Percentiles rank a stretch among this genome's conserved stretches.
These are phyloP conservation scores for Ceratocystis diversiconidia DNA, from an alignment of 2,329 filamentous ascomycete genomes.

Conservation along the genomic window DNA sequence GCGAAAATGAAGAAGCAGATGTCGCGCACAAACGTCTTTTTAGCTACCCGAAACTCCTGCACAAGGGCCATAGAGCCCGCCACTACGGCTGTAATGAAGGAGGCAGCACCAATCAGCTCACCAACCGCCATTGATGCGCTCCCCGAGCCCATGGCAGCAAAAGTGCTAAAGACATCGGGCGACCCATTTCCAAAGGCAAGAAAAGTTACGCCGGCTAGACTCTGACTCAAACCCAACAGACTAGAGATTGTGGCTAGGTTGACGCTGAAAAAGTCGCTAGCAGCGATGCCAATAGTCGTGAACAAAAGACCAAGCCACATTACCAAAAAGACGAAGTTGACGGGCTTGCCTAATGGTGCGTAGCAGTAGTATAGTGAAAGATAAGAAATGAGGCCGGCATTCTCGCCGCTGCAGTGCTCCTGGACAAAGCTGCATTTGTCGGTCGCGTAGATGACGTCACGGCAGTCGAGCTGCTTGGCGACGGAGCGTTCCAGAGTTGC, in stretches of 20 bases:
- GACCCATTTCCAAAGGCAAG: slow-evolving; percentile 95
- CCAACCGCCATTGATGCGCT: slow-evolving; percentile 94
- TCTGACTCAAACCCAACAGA: slow-evolving; percentile 86
- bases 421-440: slow-evolving; percentile 82
- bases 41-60: slow-evolving; percentile 83
- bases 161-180: slow-evolving; percentile 95
- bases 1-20: slow-evolving; percentile 84
- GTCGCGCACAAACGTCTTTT: slow-evolving; percentile 80
- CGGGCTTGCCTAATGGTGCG: slow-evolving; percentile 49
- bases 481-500: not conserved
- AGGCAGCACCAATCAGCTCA: slow-evolving; percentile 84
- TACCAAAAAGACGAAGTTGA: slow-evolving; percentile 67
- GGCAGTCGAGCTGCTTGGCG: slow-evolving; percentile 41
- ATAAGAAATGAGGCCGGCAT: slow-evolving; percentile 81
- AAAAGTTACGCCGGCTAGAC: slow-evolving; percentile 89
- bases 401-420: slow-evolving; percentile 71
- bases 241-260: slow-evolving; percentile 87
- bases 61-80: slow-evolving; percentile 95
- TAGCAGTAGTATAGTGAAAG: slow-evolving; percentile 82
- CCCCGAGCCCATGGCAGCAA: slow-evolving; percentile 92
- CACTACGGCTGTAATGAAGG: slow-evolving; percentile 93
- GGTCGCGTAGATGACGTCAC: slow-evolving; percentile 56
- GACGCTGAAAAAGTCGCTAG: slow-evolving; percentile 96
- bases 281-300: slow-evolving; percentile 91
- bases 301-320: slow-evolving; percentile 82